Evolutionary conservation across 768 basidiomycete genomes (phyloP).

Genomic region (Agaricus blazei): DNA sequence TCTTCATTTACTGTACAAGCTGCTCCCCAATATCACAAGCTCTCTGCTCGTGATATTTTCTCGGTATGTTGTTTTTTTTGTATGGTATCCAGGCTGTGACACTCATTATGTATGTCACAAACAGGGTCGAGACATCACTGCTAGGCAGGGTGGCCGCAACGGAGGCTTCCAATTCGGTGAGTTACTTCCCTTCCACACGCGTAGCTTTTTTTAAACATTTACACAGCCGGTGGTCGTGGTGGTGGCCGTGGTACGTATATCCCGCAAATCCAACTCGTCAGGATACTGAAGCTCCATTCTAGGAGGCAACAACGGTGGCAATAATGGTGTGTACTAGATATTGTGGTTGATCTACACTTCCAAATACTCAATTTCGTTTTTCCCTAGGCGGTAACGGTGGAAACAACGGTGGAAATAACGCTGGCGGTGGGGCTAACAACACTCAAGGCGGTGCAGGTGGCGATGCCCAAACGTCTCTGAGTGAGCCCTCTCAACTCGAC

Average conservation of each 20-base stretch:
- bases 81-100: too few relatives aligned
- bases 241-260: too few relatives aligned
- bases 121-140: too few relatives aligned
- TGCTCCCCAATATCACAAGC: conserved; percentile 10
- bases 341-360: background rate
- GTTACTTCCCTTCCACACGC: too few relatives aligned
- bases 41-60: background rate
- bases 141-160: too few relatives aligned
- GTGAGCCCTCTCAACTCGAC: conserved; percentile 16
- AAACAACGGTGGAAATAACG: conserved; percentile 9
- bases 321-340: background rate
- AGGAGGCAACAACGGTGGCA: background rate
- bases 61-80: background rate
- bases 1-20: conserved; percentile 26
- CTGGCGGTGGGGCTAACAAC: conserved; percentile 6
- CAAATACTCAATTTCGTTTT: background rate
- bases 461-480: conserved; percentile 35
- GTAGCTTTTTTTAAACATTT: too few relatives aligned
- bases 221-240: too few relatives aligned
- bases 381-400: background rate
- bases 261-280: too few relatives aligned
- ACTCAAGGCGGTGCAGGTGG: conserved; percentile 9
- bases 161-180: too few relatives aligned
- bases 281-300: too few relatives aligned
- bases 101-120: too few relatives aligned